Conservation (phyloP, 352 stramenopile genomes). For the Blastocystis sp. region DNA sequence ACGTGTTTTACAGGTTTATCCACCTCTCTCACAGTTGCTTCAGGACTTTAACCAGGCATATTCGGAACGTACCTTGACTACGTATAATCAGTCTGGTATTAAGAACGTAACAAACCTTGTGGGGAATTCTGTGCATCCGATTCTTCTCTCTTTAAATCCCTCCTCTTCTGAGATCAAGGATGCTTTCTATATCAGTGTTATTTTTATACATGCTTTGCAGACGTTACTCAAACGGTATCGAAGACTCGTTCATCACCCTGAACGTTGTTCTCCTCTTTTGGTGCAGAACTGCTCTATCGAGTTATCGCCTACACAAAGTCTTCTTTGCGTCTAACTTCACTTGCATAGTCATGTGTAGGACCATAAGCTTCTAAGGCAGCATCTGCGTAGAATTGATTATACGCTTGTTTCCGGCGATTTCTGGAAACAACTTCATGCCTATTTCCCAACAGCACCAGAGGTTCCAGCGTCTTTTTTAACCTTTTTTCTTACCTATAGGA, state of each 20-base stretch:
- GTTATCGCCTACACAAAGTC: not conserved
- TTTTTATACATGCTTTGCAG: conserved; percentile 1
- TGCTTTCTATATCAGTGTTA: not conserved
- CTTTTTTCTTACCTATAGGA: not conserved
- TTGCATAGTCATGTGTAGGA: not conserved
- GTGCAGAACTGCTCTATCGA: not conserved
- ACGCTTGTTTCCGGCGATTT: not conserved
- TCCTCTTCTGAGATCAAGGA: too few species aligned
- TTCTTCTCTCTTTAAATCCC: too few species aligned
- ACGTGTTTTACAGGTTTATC: not conserved
- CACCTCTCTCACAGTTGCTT: not conserved
- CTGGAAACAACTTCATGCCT: not conserved
- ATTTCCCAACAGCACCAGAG: not conserved
- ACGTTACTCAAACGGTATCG: not conserved
- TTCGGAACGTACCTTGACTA: too few species aligned
- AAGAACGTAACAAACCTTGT: too few species aligned
- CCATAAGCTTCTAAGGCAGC: not conserved
- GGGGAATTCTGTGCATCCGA: too few species aligned
- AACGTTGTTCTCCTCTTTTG: not conserved
- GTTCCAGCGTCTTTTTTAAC: not conserved
- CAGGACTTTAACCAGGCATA: not conserved
- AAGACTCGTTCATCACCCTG: not conserved
- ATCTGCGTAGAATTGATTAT: conserved; percentile 14
- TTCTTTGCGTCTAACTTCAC: not conserved
- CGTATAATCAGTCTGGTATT: too few species aligned